Conservation (phyloP, 1,284 basidiomycete genomes). For the Athelia psychrophila region DNA sequence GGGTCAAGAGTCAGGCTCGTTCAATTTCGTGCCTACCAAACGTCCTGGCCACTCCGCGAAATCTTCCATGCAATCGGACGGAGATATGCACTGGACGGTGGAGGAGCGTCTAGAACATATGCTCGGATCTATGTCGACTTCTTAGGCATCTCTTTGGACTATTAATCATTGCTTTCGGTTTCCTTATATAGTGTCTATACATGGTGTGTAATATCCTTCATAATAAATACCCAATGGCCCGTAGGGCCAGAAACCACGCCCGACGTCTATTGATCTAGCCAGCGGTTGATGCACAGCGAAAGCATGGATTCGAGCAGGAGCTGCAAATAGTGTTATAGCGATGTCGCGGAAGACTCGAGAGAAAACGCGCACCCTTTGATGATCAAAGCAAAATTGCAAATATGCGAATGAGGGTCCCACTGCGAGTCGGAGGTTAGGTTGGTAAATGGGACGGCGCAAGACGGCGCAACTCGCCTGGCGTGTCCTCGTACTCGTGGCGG, state of each 20-base stretch:
- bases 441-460: too few relatives aligned
- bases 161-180: slow-evolving; percentile 11
- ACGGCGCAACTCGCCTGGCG: slow-evolving; percentile 26
- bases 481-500: slow-evolving; percentile 47
- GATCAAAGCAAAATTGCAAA: slow-evolving; percentile 59
- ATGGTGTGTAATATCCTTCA: slow-evolving; percentile 25
- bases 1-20: slow-evolving; percentile 75
- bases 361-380: slow-evolving; percentile 28
- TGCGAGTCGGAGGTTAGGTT: not conserved
- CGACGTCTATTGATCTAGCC: slow-evolving; percentile 51
- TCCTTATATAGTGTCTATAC: slow-evolving; percentile 7
- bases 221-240: slow-evolving; percentile 11
- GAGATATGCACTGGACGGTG: slow-evolving; percentile 63
- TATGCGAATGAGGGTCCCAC: slow-evolving; percentile 62
- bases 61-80: slow-evolving; percentile 59
- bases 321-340: slow-evolving; percentile 6
- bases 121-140: slow-evolving; percentile 53
- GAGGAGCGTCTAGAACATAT: slow-evolving; percentile 76
- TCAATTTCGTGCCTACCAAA: slow-evolving; percentile 57
- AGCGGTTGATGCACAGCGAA: slow-evolving; percentile 68
- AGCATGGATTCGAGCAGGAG: slow-evolving; percentile 63
- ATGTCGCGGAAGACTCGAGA: too few relatives aligned
- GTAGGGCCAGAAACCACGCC: slow-evolving; percentile 33
- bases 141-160: slow-evolving; percentile 21
- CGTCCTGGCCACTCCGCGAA: slow-evolving; percentile 48